Percentiles rank a stretch among this genome's conserved stretches.
Conservation (phyloP, 768 basidiomycete species). For the Lactarius akahatsu region DNA sequence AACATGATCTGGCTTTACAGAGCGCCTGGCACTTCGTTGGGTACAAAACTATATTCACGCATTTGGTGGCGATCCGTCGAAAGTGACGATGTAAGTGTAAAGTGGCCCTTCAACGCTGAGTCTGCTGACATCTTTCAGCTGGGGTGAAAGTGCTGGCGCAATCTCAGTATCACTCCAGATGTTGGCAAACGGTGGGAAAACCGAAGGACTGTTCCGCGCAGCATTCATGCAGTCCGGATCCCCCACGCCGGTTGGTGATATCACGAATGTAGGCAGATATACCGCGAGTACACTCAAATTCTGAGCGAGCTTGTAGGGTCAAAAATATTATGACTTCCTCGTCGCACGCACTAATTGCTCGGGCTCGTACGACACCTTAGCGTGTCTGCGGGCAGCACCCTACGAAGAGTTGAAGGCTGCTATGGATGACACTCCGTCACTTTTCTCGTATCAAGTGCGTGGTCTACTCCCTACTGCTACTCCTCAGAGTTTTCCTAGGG, state of each 20-base stretch:
- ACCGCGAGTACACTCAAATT: constrained; percentile 1
- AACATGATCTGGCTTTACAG: constrained; percentile 34
- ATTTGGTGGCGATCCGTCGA: constrained; percentile 63
- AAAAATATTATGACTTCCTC: constrained; percentile 43
- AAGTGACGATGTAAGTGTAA: constrained; percentile 51
- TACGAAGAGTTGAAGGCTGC: constrained; percentile 36
- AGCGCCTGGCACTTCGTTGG: constrained; percentile 60
- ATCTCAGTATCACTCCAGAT: constrained; percentile 46
- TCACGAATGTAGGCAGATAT: constrained; percentile 37
- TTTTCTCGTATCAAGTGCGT: constrained; percentile 36
- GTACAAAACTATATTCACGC: constrained; percentile 59
- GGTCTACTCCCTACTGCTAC: too few species aligned
- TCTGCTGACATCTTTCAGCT: constrained; percentile 32
- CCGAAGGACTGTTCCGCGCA: constrained; percentile 41
- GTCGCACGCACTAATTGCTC: constrained; percentile 41
- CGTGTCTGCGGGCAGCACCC: constrained; percentile 43
- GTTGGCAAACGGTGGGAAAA: constrained; percentile 40
- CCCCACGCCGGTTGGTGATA: constrained; percentile 35
- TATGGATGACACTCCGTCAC: constrained; percentile 34
- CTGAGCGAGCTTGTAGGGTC: constrained; percentile 27
- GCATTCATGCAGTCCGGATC: constrained; percentile 47
- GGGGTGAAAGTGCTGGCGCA: constrained; percentile 55
- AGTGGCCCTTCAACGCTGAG: constrained; percentile 7
- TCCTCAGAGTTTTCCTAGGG: not conserved
- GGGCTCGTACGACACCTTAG: constrained; percentile 38